Base-by-base conservation (phyloP, 1,139 yeast species). In the Pichia sp. region DNA sequence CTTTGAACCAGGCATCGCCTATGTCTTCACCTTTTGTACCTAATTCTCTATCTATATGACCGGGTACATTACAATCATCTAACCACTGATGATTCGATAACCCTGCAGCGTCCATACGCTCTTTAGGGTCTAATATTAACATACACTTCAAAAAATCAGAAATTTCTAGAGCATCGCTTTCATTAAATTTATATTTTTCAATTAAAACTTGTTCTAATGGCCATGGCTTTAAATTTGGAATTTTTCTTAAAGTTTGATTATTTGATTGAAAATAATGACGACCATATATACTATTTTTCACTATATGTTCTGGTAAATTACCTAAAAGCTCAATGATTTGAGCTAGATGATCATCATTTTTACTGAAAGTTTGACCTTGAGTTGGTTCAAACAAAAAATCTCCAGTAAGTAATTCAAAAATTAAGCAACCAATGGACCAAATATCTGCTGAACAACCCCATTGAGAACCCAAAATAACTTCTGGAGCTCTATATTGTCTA, bases 381-480 rank as follows among this genome's bases (percentile, higher is more conserved):
- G 77, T 82, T 10, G 95, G 95, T 57, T 84, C 93, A 61, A 85
- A 86, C 39, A 85, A 62, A 54, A 80, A 85, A 60, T 86, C 95
- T 4, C 94, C 94, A 4, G 95, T 84, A 40, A 85, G 63, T 31
- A 85, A 68, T 62, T 85, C 95, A 59, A 85, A 85, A 1, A 81
- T 66, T 53, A 86, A 68, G 63, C 95, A 85, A 0, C 89, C 94
- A 58, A 79, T 66, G 30, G 89, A 79, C 95, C 95, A 85, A 36
- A 83, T 67, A 58, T 85, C 95, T 1, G 88, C 77, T 38, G 84
- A 75, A 34, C 88, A 83, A 11, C 95, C 95, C 95, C 95, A 85
- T 17, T 69, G 59, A 15, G 77, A 70, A 36, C 88, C 84, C 37
- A 79, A 62, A 21, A 77, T 61, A 31, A 84, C 80, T 59, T 85